Conservation (phyloP, 208 protist genomes). For the Leishmania guyanensis region DNA sequence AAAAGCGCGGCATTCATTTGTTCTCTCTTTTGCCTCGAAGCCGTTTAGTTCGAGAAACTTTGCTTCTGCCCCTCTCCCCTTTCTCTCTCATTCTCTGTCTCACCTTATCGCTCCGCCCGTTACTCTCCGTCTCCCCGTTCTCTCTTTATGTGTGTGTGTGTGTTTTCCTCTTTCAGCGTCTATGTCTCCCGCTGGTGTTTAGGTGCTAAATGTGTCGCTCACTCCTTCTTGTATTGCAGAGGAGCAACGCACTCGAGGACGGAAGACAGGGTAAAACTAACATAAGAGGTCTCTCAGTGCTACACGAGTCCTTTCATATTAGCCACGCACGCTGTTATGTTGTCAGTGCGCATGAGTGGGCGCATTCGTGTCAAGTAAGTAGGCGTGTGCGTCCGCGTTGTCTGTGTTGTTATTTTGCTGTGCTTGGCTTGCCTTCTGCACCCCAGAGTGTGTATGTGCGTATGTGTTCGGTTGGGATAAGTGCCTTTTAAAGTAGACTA, state of each 20-base stretch:
- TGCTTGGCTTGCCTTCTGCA: not conserved
- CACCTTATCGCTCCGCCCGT: not conserved
- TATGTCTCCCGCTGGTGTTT: not conserved
- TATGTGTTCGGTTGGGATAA: slow-evolving; percentile 23
- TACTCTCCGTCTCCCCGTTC: not conserved
- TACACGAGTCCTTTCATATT: not conserved
- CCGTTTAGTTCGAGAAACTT: not conserved
- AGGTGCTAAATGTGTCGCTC: not conserved
- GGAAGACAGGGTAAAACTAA: not conserved
- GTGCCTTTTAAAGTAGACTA: not conserved
- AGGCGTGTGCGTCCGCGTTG: not conserved
- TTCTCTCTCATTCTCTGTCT: not conserved
- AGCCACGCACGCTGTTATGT: not conserved
- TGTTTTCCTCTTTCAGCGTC: not conserved
- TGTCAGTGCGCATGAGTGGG: not conserved
- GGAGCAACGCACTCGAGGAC: not conserved
- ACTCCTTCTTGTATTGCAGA: not conserved
- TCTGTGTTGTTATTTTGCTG: slow-evolving; percentile 12
- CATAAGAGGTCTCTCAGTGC: not conserved
- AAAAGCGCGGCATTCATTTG: not conserved
- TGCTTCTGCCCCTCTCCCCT: not conserved
- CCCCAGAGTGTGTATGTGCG: slow-evolving; percentile 10
- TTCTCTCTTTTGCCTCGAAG: not conserved
- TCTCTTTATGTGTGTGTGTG: not conserved
- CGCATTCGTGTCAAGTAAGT: not conserved